Evolutionary conservation across 768 basidiomycete genomes (phyloP).

Genomic region (Tricholoma bakamatsutake): DNA sequence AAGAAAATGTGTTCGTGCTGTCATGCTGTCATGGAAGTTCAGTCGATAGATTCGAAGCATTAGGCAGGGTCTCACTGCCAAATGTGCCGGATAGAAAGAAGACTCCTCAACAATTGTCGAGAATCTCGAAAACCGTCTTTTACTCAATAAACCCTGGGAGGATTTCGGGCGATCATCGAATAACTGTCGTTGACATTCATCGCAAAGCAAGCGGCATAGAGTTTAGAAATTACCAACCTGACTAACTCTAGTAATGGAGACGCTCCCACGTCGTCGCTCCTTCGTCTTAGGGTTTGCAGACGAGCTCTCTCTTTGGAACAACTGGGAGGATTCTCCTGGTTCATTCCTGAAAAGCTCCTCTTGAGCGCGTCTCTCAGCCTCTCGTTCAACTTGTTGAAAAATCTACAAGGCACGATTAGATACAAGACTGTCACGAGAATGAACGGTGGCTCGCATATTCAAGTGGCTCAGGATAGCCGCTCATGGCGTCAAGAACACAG

Average conservation of each 20-base stretch:
- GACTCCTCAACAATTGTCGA: conserved; percentile 39
- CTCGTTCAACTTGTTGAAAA: conserved; percentile 14
- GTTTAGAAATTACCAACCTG: conserved; percentile 33
- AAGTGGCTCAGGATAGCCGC: conserved; percentile 11
- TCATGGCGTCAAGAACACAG: conserved; percentile 5
- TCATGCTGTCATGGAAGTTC: conserved; percentile 27
- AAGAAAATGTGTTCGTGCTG: conserved; percentile 40
- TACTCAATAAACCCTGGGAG: conserved; percentile 23
- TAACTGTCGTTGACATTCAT: conserved; percentile 13
- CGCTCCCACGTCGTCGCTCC: conserved; percentile 39
- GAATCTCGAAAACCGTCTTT: conserved; percentile 28
- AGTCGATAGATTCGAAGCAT: conserved; percentile 5
- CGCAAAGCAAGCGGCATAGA: conserved; percentile 10
- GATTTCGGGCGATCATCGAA: conserved; percentile 19
- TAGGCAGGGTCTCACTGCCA: conserved; percentile 28
- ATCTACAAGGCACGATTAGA: conserved; percentile 3
- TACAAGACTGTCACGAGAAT: neutral
- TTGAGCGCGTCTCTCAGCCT: conserved; percentile 12
- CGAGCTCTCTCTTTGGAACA: neutral
- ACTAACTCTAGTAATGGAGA: conserved; percentile 58
- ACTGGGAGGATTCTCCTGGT: neutral
- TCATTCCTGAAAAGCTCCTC: conserved; percentile 4
- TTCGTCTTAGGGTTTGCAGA: conserved; percentile 25
- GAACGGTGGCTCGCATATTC: conserved; percentile 7
- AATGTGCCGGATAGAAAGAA: conserved; percentile 40